Percentiles rank a stretch among this genome's conserved stretches.
phyloP scores from a whole-genome alignment of 352 stramenopile genomes.

The Pilasporangium apinafurcum region DNA sequence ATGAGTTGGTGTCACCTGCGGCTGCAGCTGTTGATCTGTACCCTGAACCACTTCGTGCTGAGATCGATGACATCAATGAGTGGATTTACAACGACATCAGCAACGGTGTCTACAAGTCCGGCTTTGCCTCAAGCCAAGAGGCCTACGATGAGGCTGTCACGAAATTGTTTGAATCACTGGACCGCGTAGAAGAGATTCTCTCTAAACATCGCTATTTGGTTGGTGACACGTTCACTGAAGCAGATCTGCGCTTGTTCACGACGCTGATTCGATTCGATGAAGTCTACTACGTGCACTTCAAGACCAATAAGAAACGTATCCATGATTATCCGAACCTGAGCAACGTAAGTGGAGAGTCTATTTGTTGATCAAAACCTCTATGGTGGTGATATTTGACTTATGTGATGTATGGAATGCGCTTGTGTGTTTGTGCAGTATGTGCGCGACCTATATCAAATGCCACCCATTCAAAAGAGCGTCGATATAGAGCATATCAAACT shows the following conservation, averaged over 20 bases:
- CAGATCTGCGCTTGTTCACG: conserved; percentile 76
- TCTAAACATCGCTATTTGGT: conserved; percentile 50
- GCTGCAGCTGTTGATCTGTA: conserved; percentile 74
- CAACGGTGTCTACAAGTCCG: conserved; percentile 91
- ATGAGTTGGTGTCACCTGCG: conserved; percentile 62
- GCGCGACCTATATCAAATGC: conserved; percentile 91
- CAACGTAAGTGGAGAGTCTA: conserved; percentile 32
- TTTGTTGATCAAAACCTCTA: not conserved
- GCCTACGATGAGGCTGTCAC: conserved; percentile 83
- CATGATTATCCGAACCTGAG: conserved; percentile 85
- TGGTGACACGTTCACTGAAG: conserved; percentile 67
- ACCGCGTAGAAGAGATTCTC: conserved; percentile 68
- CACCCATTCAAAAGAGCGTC: conserved; percentile 78
- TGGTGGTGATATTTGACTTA: too few relatives aligned
- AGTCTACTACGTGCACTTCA: conserved; percentile 84
- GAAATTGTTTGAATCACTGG: conserved; percentile 64
- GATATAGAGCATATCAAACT: conserved; percentile 70
- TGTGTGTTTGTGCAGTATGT: conserved; percentile 51
- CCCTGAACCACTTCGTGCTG: conserved; percentile 53
- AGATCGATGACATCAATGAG: conserved; percentile 89
- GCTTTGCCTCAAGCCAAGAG: conserved; percentile 83
- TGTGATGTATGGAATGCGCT: conserved; percentile 1
- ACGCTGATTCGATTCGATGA: conserved; percentile 82
- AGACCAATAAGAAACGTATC: conserved; percentile 86
- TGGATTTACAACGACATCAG: conserved; percentile 92